Evolutionary conservation across 2,329 filamentous ascomycete genomes (phyloP).

Genomic region (Pseudogymnoascus sp.): DNA sequence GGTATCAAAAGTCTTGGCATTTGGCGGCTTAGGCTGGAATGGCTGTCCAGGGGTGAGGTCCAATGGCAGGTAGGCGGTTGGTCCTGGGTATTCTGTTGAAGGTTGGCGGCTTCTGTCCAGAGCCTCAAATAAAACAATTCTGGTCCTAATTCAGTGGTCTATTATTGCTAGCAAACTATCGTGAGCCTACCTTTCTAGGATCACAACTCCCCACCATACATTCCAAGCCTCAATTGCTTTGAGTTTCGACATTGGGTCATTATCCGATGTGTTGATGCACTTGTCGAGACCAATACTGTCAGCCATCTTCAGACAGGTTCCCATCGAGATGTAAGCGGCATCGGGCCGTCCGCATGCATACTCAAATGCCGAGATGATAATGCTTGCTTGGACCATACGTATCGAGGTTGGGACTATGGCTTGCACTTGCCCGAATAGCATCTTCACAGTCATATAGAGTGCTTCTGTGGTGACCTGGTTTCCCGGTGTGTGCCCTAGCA

Average conservation of each 20-base stretch:
- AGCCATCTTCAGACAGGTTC: conserved; percentile 18
- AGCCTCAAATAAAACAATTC: conserved; percentile 16
- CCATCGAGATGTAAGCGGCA: conserved; percentile 21
- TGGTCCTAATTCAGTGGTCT: not conserved
- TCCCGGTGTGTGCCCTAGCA: conserved; percentile 13
- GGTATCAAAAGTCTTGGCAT: conserved; percentile 14
- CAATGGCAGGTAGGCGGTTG: conserved; percentile 18
- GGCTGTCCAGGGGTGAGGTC: conserved; percentile 12
- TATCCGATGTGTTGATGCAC: conserved; percentile 15
- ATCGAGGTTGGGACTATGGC: conserved; percentile 18
- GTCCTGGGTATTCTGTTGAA: conserved; percentile 16
- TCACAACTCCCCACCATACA: conserved; percentile 22
- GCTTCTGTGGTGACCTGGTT: conserved; percentile 17
- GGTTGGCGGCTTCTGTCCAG: conserved; percentile 16
- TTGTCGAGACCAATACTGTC: conserved; percentile 18
- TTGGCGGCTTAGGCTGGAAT: conserved; percentile 12
- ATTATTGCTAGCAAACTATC: not conserved
- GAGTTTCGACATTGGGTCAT: conserved; percentile 15
- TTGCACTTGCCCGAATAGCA: conserved; percentile 22
- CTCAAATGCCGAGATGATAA: conserved; percentile 20
- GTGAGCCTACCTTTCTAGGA: conserved; percentile 21
- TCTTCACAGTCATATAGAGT: conserved; percentile 22
- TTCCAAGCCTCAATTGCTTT: conserved; percentile 20
- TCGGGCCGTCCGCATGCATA: conserved; percentile 19
- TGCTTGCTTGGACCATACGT: conserved; percentile 18